These are phyloP conservation scores for Singerocomus inundabilis DNA, from an alignment of 1,284 basidiomycete species.

Conservation along the genomic window DNA sequence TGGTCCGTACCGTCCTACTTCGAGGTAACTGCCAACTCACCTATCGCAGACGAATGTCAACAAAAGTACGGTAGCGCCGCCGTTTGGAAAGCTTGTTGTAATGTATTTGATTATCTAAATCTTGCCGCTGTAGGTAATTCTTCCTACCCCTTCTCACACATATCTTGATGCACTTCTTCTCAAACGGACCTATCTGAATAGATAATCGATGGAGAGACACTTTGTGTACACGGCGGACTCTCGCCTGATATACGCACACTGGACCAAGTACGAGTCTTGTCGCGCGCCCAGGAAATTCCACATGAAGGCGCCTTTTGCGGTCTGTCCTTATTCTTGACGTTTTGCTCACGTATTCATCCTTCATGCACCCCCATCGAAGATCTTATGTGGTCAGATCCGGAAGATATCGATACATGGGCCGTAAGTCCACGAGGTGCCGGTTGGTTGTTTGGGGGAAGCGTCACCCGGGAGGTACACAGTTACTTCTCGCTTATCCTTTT, in stretches of 20 bases:
- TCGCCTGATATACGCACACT: conserved; percentile 91
- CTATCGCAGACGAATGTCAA: conserved; percentile 82
- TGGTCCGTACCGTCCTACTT: conserved; percentile 49
- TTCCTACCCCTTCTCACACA: background rate
- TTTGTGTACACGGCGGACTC: conserved; percentile 92
- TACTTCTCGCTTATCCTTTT: background rate
- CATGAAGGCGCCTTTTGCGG: conserved; percentile 98
- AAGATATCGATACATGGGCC: conserved; percentile 94
- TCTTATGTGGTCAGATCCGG: conserved; percentile 97
- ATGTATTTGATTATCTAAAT: conserved; percentile 93
- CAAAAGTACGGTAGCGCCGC: conserved; percentile 93
- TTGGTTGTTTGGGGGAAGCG: conserved; percentile 90
- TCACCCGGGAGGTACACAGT: conserved; percentile 73
- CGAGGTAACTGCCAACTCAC: background rate
- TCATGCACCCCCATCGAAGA: conserved; percentile 47
- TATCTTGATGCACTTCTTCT: background rate
- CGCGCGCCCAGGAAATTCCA: conserved; percentile 92
- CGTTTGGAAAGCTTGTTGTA: conserved; percentile 96
- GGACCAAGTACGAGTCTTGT: conserved; percentile 90
- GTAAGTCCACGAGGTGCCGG: conserved; percentile 94
- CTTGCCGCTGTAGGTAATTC: conserved; percentile 76
- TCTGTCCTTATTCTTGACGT: conserved; percentile 35
- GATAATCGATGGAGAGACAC: conserved; percentile 90
- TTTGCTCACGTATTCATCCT: too few relatives aligned
- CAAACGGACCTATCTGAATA: conserved; percentile 30